A percentile compares a stretch with the other conserved stretches of the same genome.
Evolutionary conservation across 306 rosid genomes (phyloP).

Genomic region (Trifolium fragiferum): DNA sequence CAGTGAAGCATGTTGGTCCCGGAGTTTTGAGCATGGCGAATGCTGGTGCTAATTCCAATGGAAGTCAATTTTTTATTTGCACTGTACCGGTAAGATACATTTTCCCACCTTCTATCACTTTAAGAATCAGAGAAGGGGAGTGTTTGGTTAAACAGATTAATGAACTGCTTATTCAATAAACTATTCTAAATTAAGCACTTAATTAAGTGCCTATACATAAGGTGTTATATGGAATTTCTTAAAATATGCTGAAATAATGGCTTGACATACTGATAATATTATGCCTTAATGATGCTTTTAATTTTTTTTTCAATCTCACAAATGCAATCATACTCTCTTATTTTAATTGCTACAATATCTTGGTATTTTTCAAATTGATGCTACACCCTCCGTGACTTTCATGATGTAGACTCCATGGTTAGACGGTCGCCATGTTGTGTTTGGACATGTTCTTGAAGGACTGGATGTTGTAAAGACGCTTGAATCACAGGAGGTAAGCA

Average conservation of each 20-base stretch:
- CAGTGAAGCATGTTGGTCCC: slow-evolving; percentile 94
- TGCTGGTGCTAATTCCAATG: slow-evolving; percentile 87
- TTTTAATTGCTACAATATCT: background rate
- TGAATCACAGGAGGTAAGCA: slow-evolving; percentile 73
- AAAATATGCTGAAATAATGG: background rate
- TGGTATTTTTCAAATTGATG: background rate
- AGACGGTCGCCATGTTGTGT: slow-evolving; percentile 83
- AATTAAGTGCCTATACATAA: background rate
- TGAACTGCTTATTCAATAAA: background rate
- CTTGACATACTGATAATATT: background rate
- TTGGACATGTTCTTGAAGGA: slow-evolving; percentile 77
- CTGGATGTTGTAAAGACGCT: slow-evolving; percentile 65
- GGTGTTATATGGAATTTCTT: background rate
- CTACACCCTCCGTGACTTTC: slow-evolving; percentile 37
- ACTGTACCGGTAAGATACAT: slow-evolving; percentile 71
- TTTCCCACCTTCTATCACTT: slow-evolving; percentile 7
- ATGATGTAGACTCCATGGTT: slow-evolving; percentile 82
- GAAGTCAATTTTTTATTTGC: slow-evolving; percentile 90
- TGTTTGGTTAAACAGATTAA: background rate
- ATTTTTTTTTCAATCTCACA: background rate
- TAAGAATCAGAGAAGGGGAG: slow-evolving; percentile 27
- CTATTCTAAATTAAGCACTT: no score
- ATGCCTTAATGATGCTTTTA: background rate
- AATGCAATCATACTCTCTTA: background rate
- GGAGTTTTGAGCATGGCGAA: slow-evolving; percentile 97